Base-by-base conservation (phyloP, 768 basidiomycete species). In the Tylopilus subfusipes region DNA sequence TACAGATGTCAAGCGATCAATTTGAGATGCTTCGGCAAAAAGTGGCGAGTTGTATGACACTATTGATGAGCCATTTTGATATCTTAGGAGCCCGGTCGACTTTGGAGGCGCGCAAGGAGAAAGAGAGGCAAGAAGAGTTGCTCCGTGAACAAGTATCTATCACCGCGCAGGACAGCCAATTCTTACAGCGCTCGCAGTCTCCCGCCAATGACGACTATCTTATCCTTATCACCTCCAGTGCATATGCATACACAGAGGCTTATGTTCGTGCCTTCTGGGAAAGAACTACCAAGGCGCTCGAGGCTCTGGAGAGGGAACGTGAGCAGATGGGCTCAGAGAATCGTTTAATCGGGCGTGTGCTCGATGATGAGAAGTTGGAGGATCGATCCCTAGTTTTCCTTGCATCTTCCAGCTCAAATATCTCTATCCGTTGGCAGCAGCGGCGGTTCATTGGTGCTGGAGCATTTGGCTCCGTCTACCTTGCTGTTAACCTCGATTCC, bases 381-480 rank as follows among this genome's bases (percentile, higher is more conserved):
- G 96, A 99, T 68, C 84, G 93, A 43, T 93, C 96, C 0, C 77
- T 97, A 43, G 86, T 94, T 7, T 96, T 94, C 77, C 81, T 99
- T 38, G 97, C 97, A 1, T 93, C 93, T 2, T 93, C 93, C n/a
- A 86, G 86, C 38, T 94, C 93, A 25, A 97, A 96, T 63, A 93
- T 98, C 57, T 91, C 93, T 3, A 87, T 98, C 56, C 84, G 91
- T 38, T 99, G 97, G 97, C 96, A 98, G 69, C 97, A 99, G 73
- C 94, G 96, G 14, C 85, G 89, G 54, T 98, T 98, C 75, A 98
- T 99, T 62, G 97, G 96, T 48, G 86, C 94, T n/a, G 97, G 97
- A 16, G 95, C 97, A 10, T 98, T 97, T 70, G 97, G 97, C 21
- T 96, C 92, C n/a, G 97, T 99, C n/a, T 99, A 98, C 69, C 83